Percentiles rank a stretch among this genome's conserved stretches.
Conservation (phyloP, 768 basidiomycete species). For the Gymnopilus junonius region DNA sequence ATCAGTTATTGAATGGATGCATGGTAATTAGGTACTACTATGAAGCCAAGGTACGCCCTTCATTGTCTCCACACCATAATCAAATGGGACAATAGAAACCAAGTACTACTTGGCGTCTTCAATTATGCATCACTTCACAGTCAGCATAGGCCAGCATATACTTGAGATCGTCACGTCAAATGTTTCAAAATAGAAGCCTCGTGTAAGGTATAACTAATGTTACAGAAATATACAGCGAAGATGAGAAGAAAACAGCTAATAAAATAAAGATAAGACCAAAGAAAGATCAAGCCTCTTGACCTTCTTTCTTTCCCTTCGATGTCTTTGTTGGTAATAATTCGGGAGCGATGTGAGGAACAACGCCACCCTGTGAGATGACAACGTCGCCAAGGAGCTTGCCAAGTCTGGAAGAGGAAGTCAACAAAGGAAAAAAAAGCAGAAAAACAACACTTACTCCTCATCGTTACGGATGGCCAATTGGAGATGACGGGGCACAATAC, state of each 20-base stretch:
- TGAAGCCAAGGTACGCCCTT: too few species aligned
- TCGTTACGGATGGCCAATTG: constrained; percentile 94
- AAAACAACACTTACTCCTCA: constrained; percentile 59
- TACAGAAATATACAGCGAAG: constrained; percentile 22
- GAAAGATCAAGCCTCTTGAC: constrained; percentile 24
- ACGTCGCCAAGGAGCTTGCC: constrained; percentile 85
- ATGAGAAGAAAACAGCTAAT: constrained; percentile 14
- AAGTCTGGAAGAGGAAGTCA: constrained; percentile 42
- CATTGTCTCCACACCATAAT: too few species aligned
- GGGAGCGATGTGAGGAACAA: constrained; percentile 45
- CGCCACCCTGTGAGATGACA: constrained; percentile 91
- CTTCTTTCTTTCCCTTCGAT: constrained; percentile 36
- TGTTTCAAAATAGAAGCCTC: constrained; percentile 14
- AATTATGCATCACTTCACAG: too few species aligned
- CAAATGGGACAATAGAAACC: too few species aligned
- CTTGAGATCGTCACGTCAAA: constrained; percentile 3
- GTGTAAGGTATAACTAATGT: constrained; percentile 21
- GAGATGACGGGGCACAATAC: constrained; percentile 92
- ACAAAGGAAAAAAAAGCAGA: neutral
- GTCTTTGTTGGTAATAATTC: constrained; percentile 47
- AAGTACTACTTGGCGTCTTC: too few species aligned
- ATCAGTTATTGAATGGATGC: too few species aligned
- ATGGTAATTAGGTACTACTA: too few species aligned
- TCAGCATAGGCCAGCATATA: too few species aligned
- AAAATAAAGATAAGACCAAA: constrained; percentile 12